Conservation (phyloP, 2,329 filamentous ascomycete species). For the Aspergillus quadricinctus region DNA sequence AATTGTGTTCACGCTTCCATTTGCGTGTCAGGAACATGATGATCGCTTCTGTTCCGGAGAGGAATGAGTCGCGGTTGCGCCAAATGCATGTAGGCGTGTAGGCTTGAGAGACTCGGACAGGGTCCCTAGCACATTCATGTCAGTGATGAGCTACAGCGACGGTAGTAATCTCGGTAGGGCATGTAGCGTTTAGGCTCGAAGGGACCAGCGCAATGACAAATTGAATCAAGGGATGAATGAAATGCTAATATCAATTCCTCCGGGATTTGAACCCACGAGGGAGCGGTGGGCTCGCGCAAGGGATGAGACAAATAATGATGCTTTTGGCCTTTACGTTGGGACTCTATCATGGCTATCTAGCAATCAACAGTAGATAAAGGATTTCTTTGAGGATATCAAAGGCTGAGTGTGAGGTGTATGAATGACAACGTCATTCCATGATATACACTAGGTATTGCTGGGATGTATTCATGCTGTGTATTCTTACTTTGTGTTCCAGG, state of each 20-base stretch:
- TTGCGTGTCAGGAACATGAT: conserved; percentile 65
- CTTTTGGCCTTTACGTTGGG: background rate
- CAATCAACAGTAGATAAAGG: background rate
- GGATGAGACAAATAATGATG: background rate
- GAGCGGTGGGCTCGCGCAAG: conserved; percentile 2
- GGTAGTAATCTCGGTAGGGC: background rate
- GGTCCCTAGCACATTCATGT: conserved; percentile 50
- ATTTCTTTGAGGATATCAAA: background rate
- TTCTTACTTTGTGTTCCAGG: conserved; percentile 73
- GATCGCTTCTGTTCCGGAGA: conserved; percentile 65
- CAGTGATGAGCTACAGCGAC: background rate
- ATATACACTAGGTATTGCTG: background rate
- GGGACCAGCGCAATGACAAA: background rate
- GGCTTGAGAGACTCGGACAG: conserved; percentile 60
- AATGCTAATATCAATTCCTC: background rate
- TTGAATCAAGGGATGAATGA: background rate
- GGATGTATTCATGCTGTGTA: background rate
- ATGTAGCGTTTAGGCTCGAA: background rate
- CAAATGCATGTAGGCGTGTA: conserved; percentile 76
- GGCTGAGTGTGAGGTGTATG: background rate
- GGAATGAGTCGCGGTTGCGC: conserved; percentile 70
- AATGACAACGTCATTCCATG: background rate
- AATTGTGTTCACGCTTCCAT: conserved; percentile 68
- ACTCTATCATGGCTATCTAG: background rate
- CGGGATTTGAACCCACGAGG: background rate